Conservation (phyloP, 1,284 basidiomycete species). For the Ceratobasidium sp. region DNA sequence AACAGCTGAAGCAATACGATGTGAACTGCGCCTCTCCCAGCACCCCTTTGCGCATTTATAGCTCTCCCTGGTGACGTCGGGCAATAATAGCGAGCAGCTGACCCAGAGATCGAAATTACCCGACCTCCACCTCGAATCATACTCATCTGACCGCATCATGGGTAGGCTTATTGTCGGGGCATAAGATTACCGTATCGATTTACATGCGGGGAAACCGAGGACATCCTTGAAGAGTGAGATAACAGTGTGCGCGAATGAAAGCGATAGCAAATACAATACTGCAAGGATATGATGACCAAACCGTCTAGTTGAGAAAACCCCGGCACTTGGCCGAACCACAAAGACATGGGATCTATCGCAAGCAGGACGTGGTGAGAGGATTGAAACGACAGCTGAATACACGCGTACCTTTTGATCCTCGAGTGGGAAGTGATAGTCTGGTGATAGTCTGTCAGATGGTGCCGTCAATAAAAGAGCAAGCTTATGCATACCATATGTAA, state of each 20-base stretch:
- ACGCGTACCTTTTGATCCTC: constrained; percentile 81
- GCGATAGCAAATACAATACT: constrained; percentile 43
- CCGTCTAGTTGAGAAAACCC: constrained; percentile 84
- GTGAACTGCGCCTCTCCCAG: not conserved
- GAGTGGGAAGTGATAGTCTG: constrained; percentile 94
- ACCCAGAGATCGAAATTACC: constrained; percentile 22
- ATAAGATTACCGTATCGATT: constrained; percentile 43
- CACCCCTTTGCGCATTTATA: not conserved
- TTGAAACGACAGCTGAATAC: constrained; percentile 53
- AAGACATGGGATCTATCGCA: constrained; percentile 78
- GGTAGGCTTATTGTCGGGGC: constrained; percentile 10
- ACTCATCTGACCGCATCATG: not conserved
- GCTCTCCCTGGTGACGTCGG: not conserved
- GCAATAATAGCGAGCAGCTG: constrained; percentile 10
- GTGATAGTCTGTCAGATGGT: constrained; percentile 1
- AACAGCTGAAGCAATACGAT: no score
- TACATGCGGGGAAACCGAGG: constrained; percentile 24
- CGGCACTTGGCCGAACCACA: constrained; percentile 89
- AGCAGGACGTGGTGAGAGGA: constrained; percentile 52
- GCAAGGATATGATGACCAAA: not conserved
- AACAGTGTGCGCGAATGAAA: constrained; percentile 19
- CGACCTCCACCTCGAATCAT: constrained; percentile 13
- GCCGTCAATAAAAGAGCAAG: not conserved
- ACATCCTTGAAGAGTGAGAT: constrained; percentile 38
- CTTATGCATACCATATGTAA: constrained; percentile 79